Conservation (phyloP, 805 yeast species). For the Kurtzmaniella fragi region DNA sequence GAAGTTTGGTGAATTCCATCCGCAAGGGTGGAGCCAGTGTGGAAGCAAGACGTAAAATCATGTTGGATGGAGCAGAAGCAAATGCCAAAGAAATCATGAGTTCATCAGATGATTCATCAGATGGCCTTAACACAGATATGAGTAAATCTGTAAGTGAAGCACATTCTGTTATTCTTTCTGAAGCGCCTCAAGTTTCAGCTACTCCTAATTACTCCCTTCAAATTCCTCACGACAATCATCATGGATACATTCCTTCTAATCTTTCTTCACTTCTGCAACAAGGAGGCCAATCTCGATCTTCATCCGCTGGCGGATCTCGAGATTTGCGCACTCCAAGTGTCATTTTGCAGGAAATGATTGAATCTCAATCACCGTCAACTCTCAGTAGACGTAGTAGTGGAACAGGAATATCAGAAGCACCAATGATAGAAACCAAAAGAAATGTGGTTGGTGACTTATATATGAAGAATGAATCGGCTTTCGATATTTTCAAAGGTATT, state of each 20-base stretch:
- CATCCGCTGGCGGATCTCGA: conserved; percentile 21
- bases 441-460: conserved; percentile 43
- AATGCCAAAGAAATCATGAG: background rate
- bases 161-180: conserved; percentile 30
- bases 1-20: conserved; percentile 43
- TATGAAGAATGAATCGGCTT: conserved; percentile 35
- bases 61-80: too few species aligned
- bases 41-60: conserved; percentile 1
- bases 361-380: conserved; percentile 19
- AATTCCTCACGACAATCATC: conserved; percentile 1
- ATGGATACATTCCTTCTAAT: conserved; percentile 15
- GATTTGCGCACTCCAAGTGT: conserved; percentile 20
- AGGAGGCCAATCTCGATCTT: conserved; percentile 8
- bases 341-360: conserved; percentile 31
- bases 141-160: conserved; percentile 5
- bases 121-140: background rate
- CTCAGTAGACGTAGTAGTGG: conserved; percentile 28
- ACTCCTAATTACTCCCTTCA: conserved; percentile 6
- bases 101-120: background rate
- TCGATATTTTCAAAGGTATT: conserved; percentile 39
- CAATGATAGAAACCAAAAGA: conserved; percentile 40
- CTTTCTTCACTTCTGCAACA: conserved; percentile 10
- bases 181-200: conserved; percentile 15
- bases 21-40: conserved; percentile 14
- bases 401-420: conserved; percentile 29